Conservation (phyloP, 805 yeast species). For the Danielia oregonensis region DNA sequence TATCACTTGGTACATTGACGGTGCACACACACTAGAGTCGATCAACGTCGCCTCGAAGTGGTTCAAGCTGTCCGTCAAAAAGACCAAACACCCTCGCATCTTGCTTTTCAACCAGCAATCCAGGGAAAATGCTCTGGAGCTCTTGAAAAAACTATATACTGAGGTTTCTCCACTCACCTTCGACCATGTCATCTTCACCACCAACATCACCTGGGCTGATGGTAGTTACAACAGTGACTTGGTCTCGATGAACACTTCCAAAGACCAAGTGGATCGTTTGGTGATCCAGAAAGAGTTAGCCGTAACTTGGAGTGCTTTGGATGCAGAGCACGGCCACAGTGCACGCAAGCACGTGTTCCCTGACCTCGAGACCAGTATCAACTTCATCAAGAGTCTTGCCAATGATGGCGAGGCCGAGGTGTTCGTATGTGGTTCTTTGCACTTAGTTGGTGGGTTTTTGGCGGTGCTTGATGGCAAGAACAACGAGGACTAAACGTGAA, state of each 20-base stretch:
- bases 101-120: slow-evolving; percentile 92
- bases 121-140: slow-evolving; percentile 66
- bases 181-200: slow-evolving; percentile 79
- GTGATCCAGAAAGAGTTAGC: slow-evolving; percentile 77
- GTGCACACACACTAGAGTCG: slow-evolving; percentile 93
- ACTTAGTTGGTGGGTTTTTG: slow-evolving; percentile 89
- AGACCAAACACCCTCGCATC: slow-evolving; percentile 33
- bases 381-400: slow-evolving; percentile 46
- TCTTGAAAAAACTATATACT: slow-evolving; percentile 52
- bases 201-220: slow-evolving; percentile 86
- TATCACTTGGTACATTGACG: slow-evolving; percentile 84
- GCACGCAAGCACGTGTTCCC: slow-evolving; percentile 53
- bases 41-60: slow-evolving; percentile 77
- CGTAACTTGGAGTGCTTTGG: slow-evolving; percentile 60
- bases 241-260: slow-evolving; percentile 79
- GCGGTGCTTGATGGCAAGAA: slow-evolving; percentile 66
- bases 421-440: slow-evolving; percentile 91
- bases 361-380: slow-evolving; percentile 73
- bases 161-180: slow-evolving; percentile 42
- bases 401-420: slow-evolving; percentile 51
- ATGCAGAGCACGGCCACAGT: slow-evolving; percentile 24
- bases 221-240: slow-evolving; percentile 80
- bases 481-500: slow-evolving; percentile 19
- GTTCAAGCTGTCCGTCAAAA: slow-evolving; percentile 42
- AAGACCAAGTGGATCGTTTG: slow-evolving; percentile 73